These are phyloP conservation scores for Ophiostoma perfectum DNA, from an alignment of 2,329 filamentous ascomycete species.

Conservation along the genomic window DNA sequence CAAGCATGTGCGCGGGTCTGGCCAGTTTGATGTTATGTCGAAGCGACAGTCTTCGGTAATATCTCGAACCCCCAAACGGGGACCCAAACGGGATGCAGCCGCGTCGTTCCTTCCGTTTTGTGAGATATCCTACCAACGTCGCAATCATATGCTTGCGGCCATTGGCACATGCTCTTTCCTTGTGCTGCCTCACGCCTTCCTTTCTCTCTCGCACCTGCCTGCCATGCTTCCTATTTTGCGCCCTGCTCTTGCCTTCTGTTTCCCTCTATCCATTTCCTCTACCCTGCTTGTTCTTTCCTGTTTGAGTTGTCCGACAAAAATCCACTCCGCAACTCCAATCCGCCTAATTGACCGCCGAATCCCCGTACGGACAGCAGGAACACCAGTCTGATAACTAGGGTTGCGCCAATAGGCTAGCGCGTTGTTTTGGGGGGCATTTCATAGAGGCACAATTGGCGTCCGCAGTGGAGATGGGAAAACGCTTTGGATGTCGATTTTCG, in stretches of 20 bases:
- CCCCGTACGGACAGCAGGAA: conserved; percentile 18
- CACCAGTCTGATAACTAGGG: conserved; percentile 16
- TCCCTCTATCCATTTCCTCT: neutral
- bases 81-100: neutral
- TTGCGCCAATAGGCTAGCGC: conserved; percentile 20
- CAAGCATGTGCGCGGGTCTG: conserved; percentile 3
- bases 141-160: neutral
- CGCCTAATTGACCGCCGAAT: conserved; percentile 6
- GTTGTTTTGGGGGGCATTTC: conserved; percentile 14
- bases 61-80: neutral
- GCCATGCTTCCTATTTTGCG: neutral
- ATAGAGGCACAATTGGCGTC: neutral
- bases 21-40: neutral
- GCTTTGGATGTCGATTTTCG: too few species aligned
- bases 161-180: neutral
- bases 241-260: neutral
- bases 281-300: neutral
- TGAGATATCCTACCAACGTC: neutral
- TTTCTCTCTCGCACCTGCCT: neutral
- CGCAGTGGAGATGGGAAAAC: neutral
- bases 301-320: neutral
- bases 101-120: conserved; percentile 3
- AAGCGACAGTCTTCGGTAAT: too few species aligned
- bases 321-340: conserved; percentile 9
- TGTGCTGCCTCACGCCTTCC: neutral